A percentile compares a stretch with the other conserved stretches of the same genome.
Conservation (phyloP, 2,329 filamentous ascomycete species). For the Elsinoe perseae region DNA sequence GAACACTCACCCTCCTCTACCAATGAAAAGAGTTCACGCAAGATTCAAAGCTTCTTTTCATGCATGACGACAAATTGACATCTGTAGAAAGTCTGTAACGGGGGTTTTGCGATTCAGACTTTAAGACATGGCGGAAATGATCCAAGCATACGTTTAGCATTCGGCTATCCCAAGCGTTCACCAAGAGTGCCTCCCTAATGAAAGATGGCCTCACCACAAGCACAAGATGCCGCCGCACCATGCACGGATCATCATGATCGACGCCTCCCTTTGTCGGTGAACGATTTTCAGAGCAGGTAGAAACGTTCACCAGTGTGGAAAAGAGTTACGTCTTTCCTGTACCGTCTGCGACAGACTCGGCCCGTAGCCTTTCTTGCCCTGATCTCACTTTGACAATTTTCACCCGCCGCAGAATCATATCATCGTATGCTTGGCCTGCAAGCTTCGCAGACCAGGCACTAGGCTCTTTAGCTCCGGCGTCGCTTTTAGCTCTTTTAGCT, state of each 20-base stretch:
- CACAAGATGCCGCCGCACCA: not conserved
- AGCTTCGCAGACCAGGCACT: not conserved
- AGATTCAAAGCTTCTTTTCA: not conserved
- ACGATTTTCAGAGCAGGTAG: not conserved
- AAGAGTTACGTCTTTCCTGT: not conserved
- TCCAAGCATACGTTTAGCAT: not conserved
- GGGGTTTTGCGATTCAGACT: not conserved
- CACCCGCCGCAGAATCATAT: not conserved
- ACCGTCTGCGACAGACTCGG: not conserved
- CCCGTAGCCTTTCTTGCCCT: not conserved
- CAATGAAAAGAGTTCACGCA: not conserved
- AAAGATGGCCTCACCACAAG: too few species aligned
- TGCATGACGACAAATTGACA: not conserved
- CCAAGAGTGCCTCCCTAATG: not conserved
- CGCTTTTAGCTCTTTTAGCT: not conserved
- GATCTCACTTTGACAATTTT: not conserved
- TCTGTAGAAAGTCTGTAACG: not conserved
- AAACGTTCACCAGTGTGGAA: not conserved
- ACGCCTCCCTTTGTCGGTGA: not conserved
- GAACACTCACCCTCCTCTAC: not conserved
- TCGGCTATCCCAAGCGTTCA: not conserved
- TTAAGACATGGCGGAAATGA: not conserved
- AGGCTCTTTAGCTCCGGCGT: not conserved
- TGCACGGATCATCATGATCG: constrained; percentile 1
- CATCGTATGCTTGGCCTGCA: not conserved